Conservation (phyloP, 768 basidiomycete genomes). For the Phaffia australis region DNA sequence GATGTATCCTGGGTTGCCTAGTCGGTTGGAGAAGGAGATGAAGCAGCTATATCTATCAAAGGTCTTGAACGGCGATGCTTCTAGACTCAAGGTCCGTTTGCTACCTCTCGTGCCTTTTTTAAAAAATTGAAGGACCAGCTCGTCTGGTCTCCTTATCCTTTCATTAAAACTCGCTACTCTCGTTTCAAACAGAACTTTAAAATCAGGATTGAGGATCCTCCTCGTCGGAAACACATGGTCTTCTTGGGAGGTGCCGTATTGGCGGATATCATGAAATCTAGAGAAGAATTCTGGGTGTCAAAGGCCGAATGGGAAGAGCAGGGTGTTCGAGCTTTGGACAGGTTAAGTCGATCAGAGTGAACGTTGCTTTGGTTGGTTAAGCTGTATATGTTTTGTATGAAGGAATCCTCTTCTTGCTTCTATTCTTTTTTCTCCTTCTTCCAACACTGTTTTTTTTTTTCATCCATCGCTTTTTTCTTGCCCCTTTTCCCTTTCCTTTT, state of each 20-base stretch:
- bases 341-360: too few relatives aligned
- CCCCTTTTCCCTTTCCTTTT: neutral
- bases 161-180: neutral
- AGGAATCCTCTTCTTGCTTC: neutral
- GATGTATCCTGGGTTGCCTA: conserved; percentile 97
- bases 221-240: conserved; percentile 97
- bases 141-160: neutral
- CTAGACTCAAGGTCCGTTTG: conserved; percentile 64
- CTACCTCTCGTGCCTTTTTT: conserved; percentile 26
- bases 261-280: conserved; percentile 94
- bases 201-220: conserved; percentile 95
- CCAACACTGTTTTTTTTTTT: neutral
- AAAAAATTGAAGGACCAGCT: neutral
- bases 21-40: conserved; percentile 97
- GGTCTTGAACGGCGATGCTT: conserved; percentile 72
- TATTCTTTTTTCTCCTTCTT: neutral
- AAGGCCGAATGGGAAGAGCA: conserved; percentile 92
- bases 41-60: conserved; percentile 92
- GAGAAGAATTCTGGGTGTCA: conserved; percentile 90
- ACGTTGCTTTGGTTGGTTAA: too few relatives aligned
- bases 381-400: too few relatives aligned
- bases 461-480: neutral
- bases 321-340: conserved; percentile 44
- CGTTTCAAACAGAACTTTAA: conserved; percentile 79
- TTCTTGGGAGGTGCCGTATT: conserved; percentile 98